Evolutionary conservation across 805 yeast species (phyloP).

Genomic region (Tetrapisispora pingtungensis): DNA sequence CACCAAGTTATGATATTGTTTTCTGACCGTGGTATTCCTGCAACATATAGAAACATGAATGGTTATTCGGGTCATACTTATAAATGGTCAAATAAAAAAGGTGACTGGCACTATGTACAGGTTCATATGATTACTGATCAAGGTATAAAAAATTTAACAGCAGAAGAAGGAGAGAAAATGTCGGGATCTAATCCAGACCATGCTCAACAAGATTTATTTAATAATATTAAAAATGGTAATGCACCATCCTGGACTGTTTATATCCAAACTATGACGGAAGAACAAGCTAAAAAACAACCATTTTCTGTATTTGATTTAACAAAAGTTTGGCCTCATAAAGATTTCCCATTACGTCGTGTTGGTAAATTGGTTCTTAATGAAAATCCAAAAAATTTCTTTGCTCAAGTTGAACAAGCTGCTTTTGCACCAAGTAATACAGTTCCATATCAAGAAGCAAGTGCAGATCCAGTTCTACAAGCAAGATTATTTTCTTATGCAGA

Average conservation of each 20-base stretch:
- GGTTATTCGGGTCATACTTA: slow-evolving; percentile 61
- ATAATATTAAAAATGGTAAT: slow-evolving; percentile 68
- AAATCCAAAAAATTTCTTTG: slow-evolving; percentile 79
- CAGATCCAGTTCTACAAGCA: slow-evolving; percentile 77
- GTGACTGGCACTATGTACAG: slow-evolving; percentile 47
- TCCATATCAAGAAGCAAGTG: slow-evolving; percentile 73
- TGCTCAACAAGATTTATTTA: slow-evolving; percentile 71
- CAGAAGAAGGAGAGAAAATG: slow-evolving; percentile 58
- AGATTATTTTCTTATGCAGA: slow-evolving; percentile 77
- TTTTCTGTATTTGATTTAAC: slow-evolving; percentile 85
- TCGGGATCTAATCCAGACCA: slow-evolving; percentile 76
- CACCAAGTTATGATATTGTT: slow-evolving; percentile 58
- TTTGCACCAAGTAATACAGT: slow-evolving; percentile 80
- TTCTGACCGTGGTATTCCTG: slow-evolving; percentile 58
- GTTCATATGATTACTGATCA: slow-evolving; percentile 45
- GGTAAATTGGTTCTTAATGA: slow-evolving; percentile 73
- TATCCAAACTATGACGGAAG: slow-evolving; percentile 78
- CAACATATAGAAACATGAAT: slow-evolving; percentile 45
- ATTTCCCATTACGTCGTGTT: slow-evolving; percentile 78
- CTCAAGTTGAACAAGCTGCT: slow-evolving; percentile 80
- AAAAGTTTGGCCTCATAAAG: slow-evolving; percentile 83
- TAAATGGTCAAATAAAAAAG: slow-evolving; percentile 48
- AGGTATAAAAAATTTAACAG: slow-evolving; percentile 42
- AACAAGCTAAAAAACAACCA: slow-evolving; percentile 62
- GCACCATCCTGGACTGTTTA: slow-evolving; percentile 78